Base-by-base conservation (phyloP, 2,329 filamentous ascomycete genomes). In the Cordyceps cateniannulata region DNA sequence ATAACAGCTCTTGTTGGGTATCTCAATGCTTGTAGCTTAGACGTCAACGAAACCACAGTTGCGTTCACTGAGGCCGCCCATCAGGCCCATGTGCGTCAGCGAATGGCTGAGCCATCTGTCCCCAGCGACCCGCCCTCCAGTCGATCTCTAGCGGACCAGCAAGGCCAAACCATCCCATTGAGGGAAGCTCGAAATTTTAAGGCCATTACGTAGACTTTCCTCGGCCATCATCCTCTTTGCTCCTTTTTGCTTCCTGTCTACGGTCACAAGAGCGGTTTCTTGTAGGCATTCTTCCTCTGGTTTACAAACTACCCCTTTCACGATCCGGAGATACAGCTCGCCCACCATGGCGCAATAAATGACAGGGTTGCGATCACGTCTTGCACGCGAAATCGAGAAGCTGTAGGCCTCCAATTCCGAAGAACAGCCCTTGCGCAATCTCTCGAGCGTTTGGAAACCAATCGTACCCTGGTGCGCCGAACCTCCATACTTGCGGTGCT, bases 81-180 rank as follows among this genome's bases (percentile, higher is more conserved):
- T 12, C 8, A 27, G 44, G 59, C 59, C 59, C 59, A 61, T 61
- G 51, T 61, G 59, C 59, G 51, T 29, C 59, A 55, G 59, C 42
- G 50, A 53, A 48, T 61, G 59, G 59, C 35, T 61, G 12, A 22
- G 42, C 27, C n/a, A 14, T 32, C 47, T 29, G 59, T 1, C 14
- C 49, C 58, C 58, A 42, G 29, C 29, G 27, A 45, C 48, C 48
- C 48, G 58, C 50, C 50, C 9, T 22, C 44, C 12, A 47, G 48
- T 51, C 56, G 48, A 59, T 59, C 56, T 51, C 22, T 35, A 44
- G 35, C 29, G 32, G 32, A 35, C 32, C 32, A 3, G 9, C 32
- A 51, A 38, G 35, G 56, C 35, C 16, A 14, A 47, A 20, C 8
- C 9, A 56, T 25, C 10, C 14, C 47, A n/a, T n/a, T n/a, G n/a